Evolutionary conservation across 2,329 filamentous ascomycete genomes (phyloP).

Genomic region (Camillea tinctor): DNA sequence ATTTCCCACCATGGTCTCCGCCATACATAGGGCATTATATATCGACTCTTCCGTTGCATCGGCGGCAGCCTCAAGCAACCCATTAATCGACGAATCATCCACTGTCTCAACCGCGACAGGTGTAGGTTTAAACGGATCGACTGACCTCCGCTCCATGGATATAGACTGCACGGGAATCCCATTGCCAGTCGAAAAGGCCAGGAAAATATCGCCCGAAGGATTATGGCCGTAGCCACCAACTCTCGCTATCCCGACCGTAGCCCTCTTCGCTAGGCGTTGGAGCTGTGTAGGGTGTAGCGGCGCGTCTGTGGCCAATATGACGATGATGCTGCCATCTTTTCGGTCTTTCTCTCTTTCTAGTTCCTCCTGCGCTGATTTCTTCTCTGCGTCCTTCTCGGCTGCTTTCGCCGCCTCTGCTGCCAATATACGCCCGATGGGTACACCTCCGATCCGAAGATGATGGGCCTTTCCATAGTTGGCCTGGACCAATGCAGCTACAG

Average conservation of each 20-base stretch:
- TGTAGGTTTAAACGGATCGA: slow-evolving; percentile 42
- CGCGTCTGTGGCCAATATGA: slow-evolving; percentile 59
- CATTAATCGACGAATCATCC: slow-evolving; percentile 60
- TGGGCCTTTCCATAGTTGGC: slow-evolving; percentile 61
- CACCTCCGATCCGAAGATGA: slow-evolving; percentile 58
- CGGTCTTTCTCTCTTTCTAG: slow-evolving; percentile 42
- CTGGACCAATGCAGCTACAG: slow-evolving; percentile 61
- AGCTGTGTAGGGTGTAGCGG: slow-evolving; percentile 58
- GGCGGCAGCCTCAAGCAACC: slow-evolving; percentile 59
- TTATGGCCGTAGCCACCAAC: slow-evolving; percentile 63
- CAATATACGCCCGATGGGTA: slow-evolving; percentile 60
- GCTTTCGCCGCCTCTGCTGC: slow-evolving; percentile 39
- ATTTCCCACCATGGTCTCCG: slow-evolving; percentile 57
- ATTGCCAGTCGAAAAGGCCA: slow-evolving; percentile 64
- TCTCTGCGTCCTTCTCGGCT: slow-evolving; percentile 20
- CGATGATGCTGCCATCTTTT: slow-evolving; percentile 62
- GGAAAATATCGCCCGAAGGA: slow-evolving; percentile 64
- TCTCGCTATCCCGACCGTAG: slow-evolving; percentile 58
- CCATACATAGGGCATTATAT: slow-evolving; percentile 62
- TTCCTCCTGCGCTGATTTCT: slow-evolving; percentile 30
- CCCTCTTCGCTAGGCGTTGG: slow-evolving; percentile 57
- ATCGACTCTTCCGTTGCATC: slow-evolving; percentile 66
- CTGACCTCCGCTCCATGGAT: slow-evolving; percentile 29
- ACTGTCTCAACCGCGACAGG: slow-evolving; percentile 43
- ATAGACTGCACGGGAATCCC: slow-evolving; percentile 45